phyloP scores from a whole-genome alignment of 345 rosid species.

The Lepidium didymum region DNA sequence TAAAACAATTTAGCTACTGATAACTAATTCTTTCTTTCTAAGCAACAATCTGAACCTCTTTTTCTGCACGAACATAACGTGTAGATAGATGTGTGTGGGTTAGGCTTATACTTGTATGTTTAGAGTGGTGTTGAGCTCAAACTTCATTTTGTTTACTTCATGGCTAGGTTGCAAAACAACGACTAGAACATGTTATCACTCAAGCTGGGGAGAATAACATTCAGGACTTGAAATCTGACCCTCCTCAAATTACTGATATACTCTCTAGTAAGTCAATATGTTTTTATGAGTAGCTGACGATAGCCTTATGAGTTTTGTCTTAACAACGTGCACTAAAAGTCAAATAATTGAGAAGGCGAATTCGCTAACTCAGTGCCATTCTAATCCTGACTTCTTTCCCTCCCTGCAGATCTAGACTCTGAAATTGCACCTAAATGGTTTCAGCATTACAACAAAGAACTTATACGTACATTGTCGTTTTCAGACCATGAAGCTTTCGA shows the following conservation, averaged over 20 bases:
- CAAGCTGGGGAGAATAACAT: conserved; percentile 62
- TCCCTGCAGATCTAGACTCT: conserved; percentile 59
- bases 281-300: not conserved
- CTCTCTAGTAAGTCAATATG: conserved; percentile 50
- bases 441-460: conserved; percentile 74
- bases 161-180: conserved; percentile 69
- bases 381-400: conserved; percentile 3
- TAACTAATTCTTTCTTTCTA: conserved; percentile 1
- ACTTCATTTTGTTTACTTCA: conserved; percentile 18
- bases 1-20: not conserved
- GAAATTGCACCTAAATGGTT: conserved; percentile 83
- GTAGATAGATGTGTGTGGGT: not conserved
- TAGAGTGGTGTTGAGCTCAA: not conserved
- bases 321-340: not conserved
- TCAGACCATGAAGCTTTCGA: conserved; percentile 97
- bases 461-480: conserved; percentile 59
- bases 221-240: conserved; percentile 49
- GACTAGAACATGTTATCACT: conserved; percentile 62
- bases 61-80: not conserved
- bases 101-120: not conserved
- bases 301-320: not conserved
- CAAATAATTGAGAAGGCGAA: not conserved
- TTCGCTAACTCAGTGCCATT: not conserved
- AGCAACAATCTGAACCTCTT: not conserved
- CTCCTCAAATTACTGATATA: conserved; percentile 49